These are phyloP conservation scores for Lomentospora prolificans DNA, from an alignment of 2,329 filamentous ascomycete genomes.

Conservation along the genomic window DNA sequence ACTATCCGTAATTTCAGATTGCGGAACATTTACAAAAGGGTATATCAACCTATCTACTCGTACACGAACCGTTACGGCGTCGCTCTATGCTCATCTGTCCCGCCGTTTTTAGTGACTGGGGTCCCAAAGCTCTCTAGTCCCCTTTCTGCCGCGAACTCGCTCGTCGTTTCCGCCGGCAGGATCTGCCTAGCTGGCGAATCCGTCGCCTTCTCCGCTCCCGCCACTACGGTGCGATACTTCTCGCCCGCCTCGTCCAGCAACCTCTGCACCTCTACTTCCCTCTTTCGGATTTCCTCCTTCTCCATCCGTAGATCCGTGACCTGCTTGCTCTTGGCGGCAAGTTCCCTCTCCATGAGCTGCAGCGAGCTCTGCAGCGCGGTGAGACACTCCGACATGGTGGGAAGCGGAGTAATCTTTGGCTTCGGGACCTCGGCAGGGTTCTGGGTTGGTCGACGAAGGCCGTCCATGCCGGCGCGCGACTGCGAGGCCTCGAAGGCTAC, in stretches of 20 bases:
- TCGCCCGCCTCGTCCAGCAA: conserved; percentile 73
- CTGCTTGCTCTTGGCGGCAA: conserved; percentile 47
- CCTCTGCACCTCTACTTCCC: conserved; percentile 72
- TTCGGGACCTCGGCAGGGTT: conserved; percentile 10
- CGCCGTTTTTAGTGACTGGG: conserved; percentile 20
- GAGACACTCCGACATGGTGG: conserved; percentile 59
- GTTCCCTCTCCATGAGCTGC: conserved; percentile 51
- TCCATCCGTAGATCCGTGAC: conserved; percentile 61
- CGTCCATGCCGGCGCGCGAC: conserved; percentile 78
- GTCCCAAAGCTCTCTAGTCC: conserved; percentile 38
- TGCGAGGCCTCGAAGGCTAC: conserved; percentile 84
- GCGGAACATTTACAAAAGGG: neutral
- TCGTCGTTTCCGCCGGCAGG: conserved; percentile 10
- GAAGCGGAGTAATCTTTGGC: conserved; percentile 67
- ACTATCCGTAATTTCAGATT: too few species aligned
- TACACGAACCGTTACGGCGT: neutral
- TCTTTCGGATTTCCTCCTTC: conserved; percentile 53
- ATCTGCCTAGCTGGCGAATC: conserved; percentile 13
- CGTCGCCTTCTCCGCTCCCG: conserved; percentile 13
- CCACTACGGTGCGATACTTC: conserved; percentile 39
- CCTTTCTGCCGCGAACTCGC: conserved; percentile 23
- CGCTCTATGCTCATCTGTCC: conserved; percentile 8
- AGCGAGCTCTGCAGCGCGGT: conserved; percentile 53
- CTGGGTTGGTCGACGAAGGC: conserved; percentile 25
- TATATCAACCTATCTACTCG: neutral